Conservation (phyloP, 2,329 filamentous ascomycete genomes). For the Colletotrichum sojae region DNA sequence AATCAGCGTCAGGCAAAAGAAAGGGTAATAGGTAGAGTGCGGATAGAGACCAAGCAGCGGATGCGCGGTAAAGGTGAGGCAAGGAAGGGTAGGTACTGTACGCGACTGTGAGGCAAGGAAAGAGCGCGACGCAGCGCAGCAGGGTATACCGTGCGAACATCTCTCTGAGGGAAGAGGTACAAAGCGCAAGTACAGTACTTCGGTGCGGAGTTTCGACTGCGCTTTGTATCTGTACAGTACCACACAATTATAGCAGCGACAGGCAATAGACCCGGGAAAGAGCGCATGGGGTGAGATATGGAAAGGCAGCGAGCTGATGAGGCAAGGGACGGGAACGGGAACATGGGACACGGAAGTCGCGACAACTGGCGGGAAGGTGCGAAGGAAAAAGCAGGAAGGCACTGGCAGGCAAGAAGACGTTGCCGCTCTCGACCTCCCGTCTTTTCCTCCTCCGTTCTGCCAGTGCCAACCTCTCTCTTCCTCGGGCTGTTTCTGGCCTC, state of each 20-base stretch:
- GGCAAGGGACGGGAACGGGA: background rate
- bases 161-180: conserved; percentile 45
- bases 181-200: conserved; percentile 54
- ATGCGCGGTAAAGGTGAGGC: background rate
- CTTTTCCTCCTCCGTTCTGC: too few relatives aligned
- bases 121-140: background rate
- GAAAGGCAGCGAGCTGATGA: conserved; percentile 19
- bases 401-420: too few relatives aligned
- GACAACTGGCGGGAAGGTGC: too few relatives aligned
- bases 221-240: conserved; percentile 58
- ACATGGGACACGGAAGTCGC: too few relatives aligned
- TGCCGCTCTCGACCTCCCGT: too few relatives aligned
- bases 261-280: background rate
- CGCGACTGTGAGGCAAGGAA: background rate
- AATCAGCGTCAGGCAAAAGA: background rate
- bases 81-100: conserved; percentile 10
- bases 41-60: background rate
- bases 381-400: too few relatives aligned
- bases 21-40: background rate
- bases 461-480: too few relatives aligned
- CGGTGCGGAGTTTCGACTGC: conserved; percentile 49
- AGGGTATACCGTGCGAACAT: conserved; percentile 55
- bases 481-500: too few relatives aligned
- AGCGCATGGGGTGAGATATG: background rate
- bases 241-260: conserved; percentile 44